Conservation (phyloP, 495 filamentous ascomycete species). For the Darksidea phi region DNA sequence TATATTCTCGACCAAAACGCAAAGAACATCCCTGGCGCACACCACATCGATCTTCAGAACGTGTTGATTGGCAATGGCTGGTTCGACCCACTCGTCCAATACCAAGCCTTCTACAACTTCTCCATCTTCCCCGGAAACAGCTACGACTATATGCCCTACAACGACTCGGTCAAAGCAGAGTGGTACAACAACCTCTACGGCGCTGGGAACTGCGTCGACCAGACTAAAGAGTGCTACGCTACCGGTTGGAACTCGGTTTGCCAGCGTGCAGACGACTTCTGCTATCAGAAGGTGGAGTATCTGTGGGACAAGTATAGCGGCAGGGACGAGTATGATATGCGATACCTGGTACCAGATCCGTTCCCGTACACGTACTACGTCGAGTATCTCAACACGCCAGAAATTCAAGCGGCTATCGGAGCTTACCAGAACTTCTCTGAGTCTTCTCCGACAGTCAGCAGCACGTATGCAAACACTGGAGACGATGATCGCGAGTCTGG, state of each 20-base stretch:
- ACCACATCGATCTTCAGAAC: conserved; percentile 55
- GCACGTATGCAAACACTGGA: conserved; percentile 55
- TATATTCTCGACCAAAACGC: conserved; percentile 68
- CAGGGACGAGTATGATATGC: conserved; percentile 62
- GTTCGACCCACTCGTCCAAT: conserved; percentile 61
- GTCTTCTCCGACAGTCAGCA: conserved; percentile 48
- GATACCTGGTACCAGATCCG: conserved; percentile 57
- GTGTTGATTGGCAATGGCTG: conserved; percentile 60
- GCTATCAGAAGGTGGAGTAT: conserved; percentile 53
- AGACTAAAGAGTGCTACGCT: conserved; percentile 52
- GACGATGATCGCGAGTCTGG: conserved; percentile 55
- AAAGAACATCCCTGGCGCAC: conserved; percentile 50
- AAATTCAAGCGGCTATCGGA: conserved; percentile 59
- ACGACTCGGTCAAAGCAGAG: conserved; percentile 36
- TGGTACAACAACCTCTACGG: conserved; percentile 64
- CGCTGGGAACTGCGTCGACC: conserved; percentile 61
- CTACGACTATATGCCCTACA: conserved; percentile 52
- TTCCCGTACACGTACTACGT: conserved; percentile 60
- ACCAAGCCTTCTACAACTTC: conserved; percentile 65
- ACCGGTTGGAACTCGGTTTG: conserved; percentile 52
- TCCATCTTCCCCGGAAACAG: conserved; percentile 58
- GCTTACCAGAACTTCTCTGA: conserved; percentile 58
- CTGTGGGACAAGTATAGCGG: conserved; percentile 54
- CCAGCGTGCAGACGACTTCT: conserved; percentile 53
- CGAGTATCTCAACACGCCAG: conserved; percentile 58